Conservation (phyloP, 352 stramenopile species). For the Aphanomyces astaci region DNA sequence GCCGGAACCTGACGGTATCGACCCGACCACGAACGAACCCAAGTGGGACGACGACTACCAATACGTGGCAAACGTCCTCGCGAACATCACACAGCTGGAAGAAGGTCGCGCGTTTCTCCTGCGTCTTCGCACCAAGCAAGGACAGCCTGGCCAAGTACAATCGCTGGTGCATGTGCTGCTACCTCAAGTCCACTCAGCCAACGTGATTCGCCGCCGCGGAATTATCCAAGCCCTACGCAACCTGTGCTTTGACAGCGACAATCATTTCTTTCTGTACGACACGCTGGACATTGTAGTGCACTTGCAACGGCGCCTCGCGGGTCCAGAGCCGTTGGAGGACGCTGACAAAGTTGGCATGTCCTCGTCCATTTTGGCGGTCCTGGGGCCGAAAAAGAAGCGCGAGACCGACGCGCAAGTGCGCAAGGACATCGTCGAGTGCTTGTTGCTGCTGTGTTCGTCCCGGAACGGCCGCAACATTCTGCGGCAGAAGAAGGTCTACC, state of each 20-base stretch:
- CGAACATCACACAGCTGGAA: conserved; percentile 78
- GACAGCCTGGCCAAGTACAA: conserved; percentile 31
- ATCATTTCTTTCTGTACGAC: conserved; percentile 84
- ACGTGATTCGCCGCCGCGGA: conserved; percentile 69
- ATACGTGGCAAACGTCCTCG: conserved; percentile 78
- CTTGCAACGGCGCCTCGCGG: conserved; percentile 62
- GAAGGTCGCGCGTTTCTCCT: conserved; percentile 71
- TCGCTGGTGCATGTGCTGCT: conserved; percentile 57
- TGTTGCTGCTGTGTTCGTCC: conserved; percentile 72
- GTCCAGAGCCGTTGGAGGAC: conserved; percentile 62
- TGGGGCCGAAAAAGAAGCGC: conserved; percentile 76
- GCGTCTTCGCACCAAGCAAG: conserved; percentile 37
- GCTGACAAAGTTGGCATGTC: conserved; percentile 79
- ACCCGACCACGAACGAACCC: conserved; percentile 55
- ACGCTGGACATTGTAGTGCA: conserved; percentile 75
- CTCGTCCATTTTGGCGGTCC: conserved; percentile 50
- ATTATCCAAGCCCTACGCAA: conserved; percentile 64
- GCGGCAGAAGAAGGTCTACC: conserved; percentile 80
- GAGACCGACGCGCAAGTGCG: conserved; percentile 68
- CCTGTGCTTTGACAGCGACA: conserved; percentile 83
- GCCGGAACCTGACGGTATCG: conserved; percentile 67
- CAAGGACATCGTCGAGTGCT: conserved; percentile 56
- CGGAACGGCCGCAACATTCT: conserved; percentile 68
- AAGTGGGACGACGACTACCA: conserved; percentile 86
- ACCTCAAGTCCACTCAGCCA: conserved; percentile 71